A percentile compares a stretch with the other conserved stretches of the same genome.
Conservation (phyloP, 192 early-diverging fungal genomes). For the Cladochytrium replicatum region DNA sequence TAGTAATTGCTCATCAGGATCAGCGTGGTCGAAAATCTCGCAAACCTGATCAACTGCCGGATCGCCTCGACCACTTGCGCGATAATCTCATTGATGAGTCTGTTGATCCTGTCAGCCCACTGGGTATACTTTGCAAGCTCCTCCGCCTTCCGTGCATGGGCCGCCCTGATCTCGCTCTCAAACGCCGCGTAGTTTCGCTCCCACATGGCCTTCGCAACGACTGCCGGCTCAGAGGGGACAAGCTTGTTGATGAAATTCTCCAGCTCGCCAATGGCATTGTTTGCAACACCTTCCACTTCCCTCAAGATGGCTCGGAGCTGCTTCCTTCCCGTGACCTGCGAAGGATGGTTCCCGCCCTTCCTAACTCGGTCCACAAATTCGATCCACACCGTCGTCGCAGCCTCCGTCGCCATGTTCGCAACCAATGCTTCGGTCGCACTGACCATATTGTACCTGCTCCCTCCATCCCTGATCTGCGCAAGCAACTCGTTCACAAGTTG, state of each 20-base stretch:
- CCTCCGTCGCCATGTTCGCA: slow-evolving; percentile 44
- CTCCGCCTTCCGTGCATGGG: slow-evolving; percentile 26
- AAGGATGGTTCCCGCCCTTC: slow-evolving; percentile 31
- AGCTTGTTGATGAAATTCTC: slow-evolving; percentile 33
- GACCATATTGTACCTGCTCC: slow-evolving; percentile 38
- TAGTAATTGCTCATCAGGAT: slow-evolving; percentile 40
- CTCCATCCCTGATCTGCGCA: slow-evolving; percentile 39
- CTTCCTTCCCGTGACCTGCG: slow-evolving; percentile 36
- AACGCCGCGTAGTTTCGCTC: slow-evolving; percentile 40
- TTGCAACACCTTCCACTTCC: slow-evolving; percentile 40
- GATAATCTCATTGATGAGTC: slow-evolving; percentile 33
- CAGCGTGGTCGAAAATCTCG: slow-evolving; percentile 34
- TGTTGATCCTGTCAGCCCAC: slow-evolving; percentile 37
- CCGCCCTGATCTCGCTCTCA: slow-evolving; percentile 29
- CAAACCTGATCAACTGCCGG: slow-evolving; percentile 36
- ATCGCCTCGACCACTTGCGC: slow-evolving; percentile 35
- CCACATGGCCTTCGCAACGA: slow-evolving; percentile 31
- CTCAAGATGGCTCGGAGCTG: slow-evolving; percentile 39
- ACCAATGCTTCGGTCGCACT: slow-evolving; percentile 43
- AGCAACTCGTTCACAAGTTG: slow-evolving; percentile 41
- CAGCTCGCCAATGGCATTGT: slow-evolving; percentile 30
- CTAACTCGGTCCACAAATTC: slow-evolving; percentile 33
- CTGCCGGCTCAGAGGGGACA: slow-evolving; percentile 31
- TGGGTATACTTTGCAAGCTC: slow-evolving; percentile 27
- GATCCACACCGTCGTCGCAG: slow-evolving; percentile 43